Base-by-base conservation (phyloP, 1,139 yeast species). In the Nakaseomyces sp. region DNA sequence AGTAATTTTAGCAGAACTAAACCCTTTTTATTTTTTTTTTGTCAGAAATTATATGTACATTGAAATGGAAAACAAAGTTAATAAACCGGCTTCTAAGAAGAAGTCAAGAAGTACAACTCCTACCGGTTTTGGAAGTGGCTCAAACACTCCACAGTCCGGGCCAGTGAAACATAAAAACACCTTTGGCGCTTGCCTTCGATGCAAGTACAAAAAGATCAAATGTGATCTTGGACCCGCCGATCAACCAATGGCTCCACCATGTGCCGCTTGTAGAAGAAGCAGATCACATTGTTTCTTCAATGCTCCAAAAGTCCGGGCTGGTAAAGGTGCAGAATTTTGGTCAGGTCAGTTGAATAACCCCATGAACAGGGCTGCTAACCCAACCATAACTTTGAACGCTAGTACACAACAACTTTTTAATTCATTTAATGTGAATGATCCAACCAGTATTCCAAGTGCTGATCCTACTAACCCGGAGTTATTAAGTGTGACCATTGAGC, bases 161-260 rank as follows among this genome's bases (percentile, higher is more conserved):
- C 5, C 33, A 8, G 38, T 32, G 5, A 53, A 49, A 31, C 57
- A 56, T 54, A 66, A 68, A 29, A 71, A 96, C 48, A 80, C 81
- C 52, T 88, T 84, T 62, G 73, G 78, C 48, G 96, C 96, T 0
- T 88, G 96, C 57, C 66, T 83, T 43, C 84, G 80, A 63, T 88
- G 96, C 61, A 73, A 95, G 12, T 75, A 79, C 8, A 74, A 94
- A 31, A 88, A 88, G 57, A 86, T 85, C 40, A 80, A 81, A 57
- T 88, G 96, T 66, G 94, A 86, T 56, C 65, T 87, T 51, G 95
- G 95, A 1, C 77, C 81, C 3, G 77, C 79, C 10, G 82, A 80
- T 46, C 72, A 72, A 46, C 95, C 95, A 0, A 71, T 73, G 43
- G 79, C 77, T 7, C 94, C 94, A 5, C 93, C 93, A 16, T 89